Evolutionary conservation across 768 basidiomycete species (phyloP).

Genomic region (Cantharellus anzutake): DNA sequence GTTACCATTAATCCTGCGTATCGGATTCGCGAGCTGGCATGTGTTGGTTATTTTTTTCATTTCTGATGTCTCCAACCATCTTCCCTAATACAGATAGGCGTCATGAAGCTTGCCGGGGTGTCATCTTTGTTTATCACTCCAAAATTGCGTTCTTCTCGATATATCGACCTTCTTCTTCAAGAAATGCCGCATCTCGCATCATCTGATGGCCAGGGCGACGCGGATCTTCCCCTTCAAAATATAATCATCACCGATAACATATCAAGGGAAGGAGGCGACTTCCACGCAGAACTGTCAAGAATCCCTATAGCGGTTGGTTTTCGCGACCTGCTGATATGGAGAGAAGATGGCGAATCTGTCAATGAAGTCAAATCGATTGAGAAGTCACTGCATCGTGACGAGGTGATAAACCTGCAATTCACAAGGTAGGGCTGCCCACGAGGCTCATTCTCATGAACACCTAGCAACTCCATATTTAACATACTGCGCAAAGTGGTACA

Average conservation of each 20-base stretch:
- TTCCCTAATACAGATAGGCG: constrained; percentile 26
- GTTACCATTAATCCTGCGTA: constrained; percentile 76
- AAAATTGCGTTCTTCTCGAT: constrained; percentile 41
- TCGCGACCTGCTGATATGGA: constrained; percentile 53
- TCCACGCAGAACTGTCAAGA: constrained; percentile 22
- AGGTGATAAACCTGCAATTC: constrained; percentile 69
- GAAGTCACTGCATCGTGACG: constrained; percentile 32
- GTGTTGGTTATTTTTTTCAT: constrained; percentile 10
- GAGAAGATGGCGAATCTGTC: constrained; percentile 29
- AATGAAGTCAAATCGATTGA: constrained; percentile 25
- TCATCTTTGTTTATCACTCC: constrained; percentile 59
- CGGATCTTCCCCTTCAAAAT: constrained; percentile 41
- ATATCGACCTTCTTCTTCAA: constrained; percentile 38
- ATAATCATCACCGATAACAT: constrained; percentile 48
- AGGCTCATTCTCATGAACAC: background rate
- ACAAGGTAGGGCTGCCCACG: constrained; percentile 31
- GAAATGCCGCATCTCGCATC: constrained; percentile 36
- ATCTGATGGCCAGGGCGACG: constrained; percentile 31
- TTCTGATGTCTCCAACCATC: background rate
- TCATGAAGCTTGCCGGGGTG: constrained; percentile 43
- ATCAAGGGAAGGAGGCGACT: constrained; percentile 17
- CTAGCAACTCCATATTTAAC: background rate
- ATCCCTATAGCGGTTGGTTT: constrained; percentile 44
- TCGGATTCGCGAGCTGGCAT: constrained; percentile 46
- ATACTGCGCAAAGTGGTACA: constrained; percentile 35